These are phyloP conservation scores for Thelonectria olida DNA, from an alignment of 2,329 filamentous ascomycete species.

Conservation along the genomic window DNA sequence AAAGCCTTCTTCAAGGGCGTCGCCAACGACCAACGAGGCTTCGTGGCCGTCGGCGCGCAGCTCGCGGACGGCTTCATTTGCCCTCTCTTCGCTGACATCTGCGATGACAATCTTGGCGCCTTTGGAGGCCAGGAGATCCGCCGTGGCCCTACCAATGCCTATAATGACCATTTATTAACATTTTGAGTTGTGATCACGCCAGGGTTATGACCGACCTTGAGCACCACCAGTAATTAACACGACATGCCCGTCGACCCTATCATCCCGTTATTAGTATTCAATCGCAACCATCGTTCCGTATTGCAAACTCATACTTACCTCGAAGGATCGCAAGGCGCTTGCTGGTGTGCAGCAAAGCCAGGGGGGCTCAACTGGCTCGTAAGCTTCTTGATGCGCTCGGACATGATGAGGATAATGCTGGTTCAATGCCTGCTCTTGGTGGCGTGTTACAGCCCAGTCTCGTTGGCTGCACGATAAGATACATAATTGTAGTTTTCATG, in stretches of 20 bases:
- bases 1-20: background rate
- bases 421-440: background rate
- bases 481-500: background rate
- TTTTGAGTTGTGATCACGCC: too few relatives aligned
- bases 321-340: background rate
- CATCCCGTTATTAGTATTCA: too few relatives aligned
- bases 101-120: constrained; percentile 6
- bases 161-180: too few relatives aligned
- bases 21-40: background rate
- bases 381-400: background rate
- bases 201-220: background rate
- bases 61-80: background rate
- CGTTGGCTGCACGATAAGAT: background rate
- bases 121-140: background rate
- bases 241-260: background rate
- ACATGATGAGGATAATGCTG: background rate
- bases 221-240: constrained; percentile 3
- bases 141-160: constrained; percentile 1
- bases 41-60: background rate
- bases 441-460: background rate
- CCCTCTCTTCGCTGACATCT: background rate
- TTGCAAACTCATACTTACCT: background rate
- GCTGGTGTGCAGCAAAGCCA: background rate
- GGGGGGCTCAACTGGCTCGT: background rate
- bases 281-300: too few relatives aligned